A percentile compares a stretch with the other conserved stretches of the same genome.
These are phyloP conservation scores for Penicillium capsulatum DNA, from an alignment of 2,329 filamentous ascomycete genomes.

Conservation along the genomic window DNA sequence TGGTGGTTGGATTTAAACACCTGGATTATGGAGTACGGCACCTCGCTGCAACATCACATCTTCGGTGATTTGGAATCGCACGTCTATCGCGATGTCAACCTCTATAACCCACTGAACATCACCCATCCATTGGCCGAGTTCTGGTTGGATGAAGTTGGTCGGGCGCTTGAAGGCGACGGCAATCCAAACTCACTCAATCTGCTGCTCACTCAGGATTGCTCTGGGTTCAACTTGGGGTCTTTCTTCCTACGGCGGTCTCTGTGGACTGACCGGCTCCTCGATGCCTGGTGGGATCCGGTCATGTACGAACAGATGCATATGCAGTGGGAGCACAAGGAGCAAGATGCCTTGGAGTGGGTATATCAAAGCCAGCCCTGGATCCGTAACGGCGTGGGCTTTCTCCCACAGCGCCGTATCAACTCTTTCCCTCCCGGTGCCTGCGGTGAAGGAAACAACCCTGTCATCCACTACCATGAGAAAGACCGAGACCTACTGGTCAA, in stretches of 20 bases:
- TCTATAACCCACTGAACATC: constrained; percentile 93
- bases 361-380: constrained; percentile 93
- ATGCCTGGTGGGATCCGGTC: constrained; percentile 98
- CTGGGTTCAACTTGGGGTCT: constrained; percentile 92
- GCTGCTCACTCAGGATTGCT: constrained; percentile 86
- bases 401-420: constrained; percentile 89
- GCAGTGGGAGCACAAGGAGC: constrained; percentile 98
- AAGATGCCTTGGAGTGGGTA: constrained; percentile 88
- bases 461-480: constrained; percentile 78
- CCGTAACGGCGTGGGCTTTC: constrained; percentile 78
- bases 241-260: constrained; percentile 83
- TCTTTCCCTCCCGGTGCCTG: constrained; percentile 90
- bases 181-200: constrained; percentile 76
- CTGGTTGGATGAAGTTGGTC: constrained; percentile 72
- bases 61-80: constrained; percentile 72
- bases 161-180: constrained; percentile 72
- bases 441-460: constrained; percentile 56
- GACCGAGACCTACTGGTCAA: constrained; percentile 94
- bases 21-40: constrained; percentile 92
- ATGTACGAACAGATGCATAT: constrained; percentile 98
- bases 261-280: constrained; percentile 87
- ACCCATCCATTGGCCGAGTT: constrained; percentile 69
- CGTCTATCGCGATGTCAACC: constrained; percentile 92
- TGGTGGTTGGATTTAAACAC: constrained; percentile 99
- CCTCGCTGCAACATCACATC: constrained; percentile 84